A percentile compares a stretch with the other conserved stretches of the same genome.
Evolutionary conservation across 805 yeast species (phyloP).

Genomic region (Starmerella scarabaei): DNA sequence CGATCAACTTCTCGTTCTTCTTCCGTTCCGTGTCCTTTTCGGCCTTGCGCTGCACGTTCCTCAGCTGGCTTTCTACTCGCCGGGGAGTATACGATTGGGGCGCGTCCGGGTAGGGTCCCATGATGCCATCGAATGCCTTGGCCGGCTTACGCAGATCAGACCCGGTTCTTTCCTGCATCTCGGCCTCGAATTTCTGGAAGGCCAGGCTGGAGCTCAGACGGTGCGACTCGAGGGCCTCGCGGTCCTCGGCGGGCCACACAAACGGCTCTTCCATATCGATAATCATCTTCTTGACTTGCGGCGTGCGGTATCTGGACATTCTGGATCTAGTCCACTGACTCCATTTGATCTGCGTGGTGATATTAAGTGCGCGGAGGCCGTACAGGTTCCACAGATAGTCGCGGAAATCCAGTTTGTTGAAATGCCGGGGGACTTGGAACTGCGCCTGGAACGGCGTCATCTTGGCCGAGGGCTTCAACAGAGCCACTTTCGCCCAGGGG

Average conservation of each 20-base stretch:
- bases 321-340: slow-evolving; percentile 52
- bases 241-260: slow-evolving; percentile 67
- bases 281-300: slow-evolving; percentile 90
- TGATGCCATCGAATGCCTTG: slow-evolving; percentile 60
- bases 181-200: slow-evolving; percentile 37
- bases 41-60: slow-evolving; percentile 34
- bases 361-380: slow-evolving; percentile 77
- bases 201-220: slow-evolving; percentile 15
- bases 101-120: slow-evolving; percentile 45
- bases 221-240: slow-evolving; percentile 28
- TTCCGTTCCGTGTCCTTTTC: slow-evolving; percentile 20
- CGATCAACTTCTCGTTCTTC: slow-evolving; percentile 30
- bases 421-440: slow-evolving; percentile 83
- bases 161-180: slow-evolving; percentile 39
- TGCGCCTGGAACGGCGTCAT: slow-evolving; percentile 96
- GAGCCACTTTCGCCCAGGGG: slow-evolving; percentile 70
- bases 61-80: slow-evolving; percentile 34
- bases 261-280: slow-evolving; percentile 93
- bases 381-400: slow-evolving; percentile 86
- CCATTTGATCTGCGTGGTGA: slow-evolving; percentile 74
- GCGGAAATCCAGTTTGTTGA: slow-evolving; percentile 86
- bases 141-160: slow-evolving; percentile 59
- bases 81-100: slow-evolving; percentile 55
- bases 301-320: slow-evolving; percentile 57
- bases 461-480: slow-evolving; percentile 85